Percentiles rank a stretch among this genome's conserved stretches.
These are phyloP conservation scores for Diaporthe sp. DNA, from an alignment of 2,329 filamentous ascomycete species.

Conservation along the genomic window DNA sequence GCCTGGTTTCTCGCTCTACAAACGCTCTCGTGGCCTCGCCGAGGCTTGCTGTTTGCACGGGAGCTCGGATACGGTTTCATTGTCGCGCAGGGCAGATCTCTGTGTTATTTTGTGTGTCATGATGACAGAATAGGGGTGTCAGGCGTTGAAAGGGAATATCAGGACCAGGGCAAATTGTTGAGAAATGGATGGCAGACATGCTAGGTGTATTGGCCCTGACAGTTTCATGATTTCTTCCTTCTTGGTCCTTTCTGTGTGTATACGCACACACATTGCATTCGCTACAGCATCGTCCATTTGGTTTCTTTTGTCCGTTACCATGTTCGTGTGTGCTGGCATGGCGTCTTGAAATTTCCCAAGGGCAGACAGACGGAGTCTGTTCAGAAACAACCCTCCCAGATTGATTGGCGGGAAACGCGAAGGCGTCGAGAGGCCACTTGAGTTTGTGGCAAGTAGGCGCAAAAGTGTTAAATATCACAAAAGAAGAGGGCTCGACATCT, in stretches of 20 bases:
- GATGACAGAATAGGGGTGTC: slow-evolving; percentile 22
- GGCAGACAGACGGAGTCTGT: neutral
- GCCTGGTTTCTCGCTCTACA: neutral
- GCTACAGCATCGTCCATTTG: slow-evolving; percentile 31
- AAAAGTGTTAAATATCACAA: slow-evolving; percentile 8
- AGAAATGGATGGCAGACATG: slow-evolving; percentile 32
- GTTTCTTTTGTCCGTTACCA: neutral
- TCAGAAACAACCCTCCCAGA: neutral
- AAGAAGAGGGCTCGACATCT: slow-evolving; percentile 1
- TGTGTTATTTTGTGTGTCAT: slow-evolving; percentile 15
- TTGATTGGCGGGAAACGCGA: neutral
- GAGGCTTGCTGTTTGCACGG: slow-evolving; percentile 20
- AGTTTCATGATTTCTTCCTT: neutral
- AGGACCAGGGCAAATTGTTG: slow-evolving; percentile 27
- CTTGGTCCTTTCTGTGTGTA: slow-evolving; percentile 6
- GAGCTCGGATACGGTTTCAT: neutral
- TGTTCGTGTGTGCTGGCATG: slow-evolving; percentile 16
- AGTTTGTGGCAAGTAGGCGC: neutral
- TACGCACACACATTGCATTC: slow-evolving; percentile 36
- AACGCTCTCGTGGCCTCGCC: neutral
- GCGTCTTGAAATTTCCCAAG: slow-evolving; percentile 15
- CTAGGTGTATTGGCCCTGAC: slow-evolving; percentile 15
- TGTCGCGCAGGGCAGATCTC: slow-evolving; percentile 3
- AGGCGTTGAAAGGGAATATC: slow-evolving; percentile 36
- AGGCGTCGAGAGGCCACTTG: neutral